These are phyloP conservation scores for Sugiyamaella xylanicola DNA, from an alignment of 1,139 yeast species.

Conservation along the genomic window DNA sequence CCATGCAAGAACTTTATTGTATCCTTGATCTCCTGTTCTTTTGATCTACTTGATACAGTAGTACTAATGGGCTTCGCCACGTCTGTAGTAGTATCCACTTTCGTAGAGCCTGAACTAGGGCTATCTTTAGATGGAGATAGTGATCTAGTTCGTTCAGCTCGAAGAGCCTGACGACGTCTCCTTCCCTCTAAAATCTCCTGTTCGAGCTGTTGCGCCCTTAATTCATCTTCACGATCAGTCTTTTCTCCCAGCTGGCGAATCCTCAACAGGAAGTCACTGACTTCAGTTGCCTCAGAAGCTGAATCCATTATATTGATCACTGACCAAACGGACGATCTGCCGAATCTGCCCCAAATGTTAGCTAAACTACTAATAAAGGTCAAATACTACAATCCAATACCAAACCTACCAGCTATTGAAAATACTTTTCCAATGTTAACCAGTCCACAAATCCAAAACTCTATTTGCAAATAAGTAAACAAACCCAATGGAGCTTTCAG, in stretches of 20 bases:
- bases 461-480: neutral
- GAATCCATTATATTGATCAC: neutral
- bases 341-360: neutral
- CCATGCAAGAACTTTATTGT: slow-evolving; percentile 33
- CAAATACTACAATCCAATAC: no score
- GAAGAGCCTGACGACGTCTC: slow-evolving; percentile 37
- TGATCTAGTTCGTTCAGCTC: slow-evolving; percentile 35
- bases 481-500: neutral
- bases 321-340: neutral
- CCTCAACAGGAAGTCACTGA: slow-evolving; percentile 42
- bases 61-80: neutral
- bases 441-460: neutral
- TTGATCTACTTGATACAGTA: slow-evolving; percentile 16
- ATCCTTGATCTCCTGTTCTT: slow-evolving; percentile 30
- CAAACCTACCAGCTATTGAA: neutral
- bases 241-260: slow-evolving; percentile 43
- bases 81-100: neutral
- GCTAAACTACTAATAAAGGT: no score
- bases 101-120: neutral
- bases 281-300: slow-evolving; percentile 34
- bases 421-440: neutral
- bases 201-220: slow-evolving; percentile 42
- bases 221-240: slow-evolving; percentile 43
- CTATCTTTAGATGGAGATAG: slow-evolving; percentile 34
- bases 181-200: slow-evolving; percentile 41